These are phyloP conservation scores for Gossypium stocksii DNA, from an alignment of 345 rosid genomes.

Conservation along the genomic window DNA sequence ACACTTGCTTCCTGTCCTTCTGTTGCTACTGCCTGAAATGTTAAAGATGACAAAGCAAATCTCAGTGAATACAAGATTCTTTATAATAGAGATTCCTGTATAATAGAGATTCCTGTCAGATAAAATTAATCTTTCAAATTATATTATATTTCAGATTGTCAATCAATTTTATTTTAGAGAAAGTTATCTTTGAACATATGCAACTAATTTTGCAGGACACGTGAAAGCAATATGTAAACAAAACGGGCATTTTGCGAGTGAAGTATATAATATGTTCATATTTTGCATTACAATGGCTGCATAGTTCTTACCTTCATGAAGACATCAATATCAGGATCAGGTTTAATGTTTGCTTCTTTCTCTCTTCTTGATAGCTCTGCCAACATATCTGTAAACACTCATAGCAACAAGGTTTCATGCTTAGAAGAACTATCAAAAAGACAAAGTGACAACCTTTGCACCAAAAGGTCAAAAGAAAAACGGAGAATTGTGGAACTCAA, in stretches of 20 bases:
- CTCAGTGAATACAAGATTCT: neutral
- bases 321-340: conserved; percentile 73
- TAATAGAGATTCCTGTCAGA: neutral
- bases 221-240: no score
- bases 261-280: neutral
- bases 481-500: neutral
- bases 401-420: neutral
- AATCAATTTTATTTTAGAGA: neutral
- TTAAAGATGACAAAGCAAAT: neutral
- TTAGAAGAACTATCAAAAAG: neutral
- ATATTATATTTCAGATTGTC: neutral
- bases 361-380: conserved; percentile 35
- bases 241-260: no score
- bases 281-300: neutral
- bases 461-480: neutral
- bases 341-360: conserved; percentile 60
- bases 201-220: neutral
- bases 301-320: conserved; percentile 64
- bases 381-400: conserved; percentile 10
- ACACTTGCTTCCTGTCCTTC: conserved; percentile 44
- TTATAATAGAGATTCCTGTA: neutral
- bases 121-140: neutral
- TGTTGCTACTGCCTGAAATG: conserved; percentile 39
- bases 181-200: neutral
- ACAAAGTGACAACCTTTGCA: neutral